A percentile compares a stretch with the other conserved stretches of the same genome.
phyloP scores from a whole-genome alignment of 2,329 filamentous ascomycete species.

The Fusarium torulosum region DNA sequence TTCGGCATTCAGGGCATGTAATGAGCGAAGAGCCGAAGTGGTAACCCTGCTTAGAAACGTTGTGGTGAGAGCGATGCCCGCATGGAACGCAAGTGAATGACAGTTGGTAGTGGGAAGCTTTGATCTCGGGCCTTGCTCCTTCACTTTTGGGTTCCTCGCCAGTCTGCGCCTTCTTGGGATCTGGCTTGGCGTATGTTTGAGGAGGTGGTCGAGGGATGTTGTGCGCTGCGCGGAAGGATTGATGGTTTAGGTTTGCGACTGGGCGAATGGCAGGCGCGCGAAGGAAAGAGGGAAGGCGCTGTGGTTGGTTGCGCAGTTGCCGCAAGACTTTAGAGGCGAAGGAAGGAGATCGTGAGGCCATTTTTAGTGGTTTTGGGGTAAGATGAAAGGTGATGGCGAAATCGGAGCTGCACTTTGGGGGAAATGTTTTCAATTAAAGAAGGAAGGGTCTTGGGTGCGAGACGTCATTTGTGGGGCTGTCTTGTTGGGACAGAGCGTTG shows the following conservation, averaged over 20 bases:
- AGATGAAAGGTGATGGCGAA: slow-evolving; percentile 8
- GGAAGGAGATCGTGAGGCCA: slow-evolving; percentile 49
- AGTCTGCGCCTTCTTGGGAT: slow-evolving; percentile 16
- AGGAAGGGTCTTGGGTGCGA: slow-evolving; percentile 22
- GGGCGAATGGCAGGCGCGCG: slow-evolving; percentile 19
- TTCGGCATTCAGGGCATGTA: slow-evolving; percentile 86
- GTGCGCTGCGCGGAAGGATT: slow-evolving; percentile 50
- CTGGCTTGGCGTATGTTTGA: slow-evolving; percentile 26
- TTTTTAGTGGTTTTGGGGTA: slow-evolving; percentile 25
- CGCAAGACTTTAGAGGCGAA: slow-evolving; percentile 36
- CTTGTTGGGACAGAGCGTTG: slow-evolving; percentile 11
- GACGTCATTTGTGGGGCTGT: slow-evolving; percentile 43
- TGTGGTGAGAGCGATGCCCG: slow-evolving; percentile 81
- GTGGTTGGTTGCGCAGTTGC: slow-evolving; percentile 34
- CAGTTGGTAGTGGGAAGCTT: slow-evolving; percentile 82
- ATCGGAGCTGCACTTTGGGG: slow-evolving; percentile 20
- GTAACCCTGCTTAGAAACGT: slow-evolving; percentile 93
- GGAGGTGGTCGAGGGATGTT: slow-evolving; percentile 54
- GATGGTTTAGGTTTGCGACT: slow-evolving; percentile 14
- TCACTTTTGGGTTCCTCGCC: slow-evolving; percentile 47
- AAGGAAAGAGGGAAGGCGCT: slow-evolving; percentile 32
- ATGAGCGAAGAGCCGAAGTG: slow-evolving; percentile 91
- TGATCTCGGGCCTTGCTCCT: slow-evolving; percentile 49
- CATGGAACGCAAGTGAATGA: slow-evolving; percentile 95
- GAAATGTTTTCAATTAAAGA: slow-evolving; percentile 40